A percentile compares a stretch with the other conserved stretches of the same genome.
Conservation (phyloP, 1,284 basidiomycete species). For the Malassezia cuniculi region DNA sequence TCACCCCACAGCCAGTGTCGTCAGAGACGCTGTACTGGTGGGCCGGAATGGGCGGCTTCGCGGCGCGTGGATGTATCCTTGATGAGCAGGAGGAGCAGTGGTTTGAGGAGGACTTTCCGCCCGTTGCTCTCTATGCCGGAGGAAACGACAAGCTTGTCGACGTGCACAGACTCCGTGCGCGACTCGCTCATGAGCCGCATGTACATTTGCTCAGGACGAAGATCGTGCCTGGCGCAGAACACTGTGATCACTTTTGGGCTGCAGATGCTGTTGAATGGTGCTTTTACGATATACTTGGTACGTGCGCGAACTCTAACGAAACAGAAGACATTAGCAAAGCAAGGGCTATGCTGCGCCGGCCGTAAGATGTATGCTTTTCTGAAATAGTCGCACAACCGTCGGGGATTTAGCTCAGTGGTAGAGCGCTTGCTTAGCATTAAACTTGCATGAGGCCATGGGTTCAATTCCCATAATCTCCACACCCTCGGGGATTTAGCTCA, state of each 20-base stretch:
- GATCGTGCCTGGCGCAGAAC: constrained; percentile 49
- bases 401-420: constrained; percentile 20
- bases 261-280: constrained; percentile 56
- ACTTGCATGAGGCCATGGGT: constrained; percentile 18
- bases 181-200: constrained; percentile 39
- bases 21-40: constrained; percentile 52
- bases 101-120: constrained; percentile 55
- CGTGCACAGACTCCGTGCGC: too few relatives aligned
- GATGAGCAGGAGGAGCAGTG: constrained; percentile 49
- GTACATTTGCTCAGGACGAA: constrained; percentile 51
- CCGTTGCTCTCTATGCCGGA: constrained; percentile 52
- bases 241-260: constrained; percentile 50
- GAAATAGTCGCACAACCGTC: too few relatives aligned
- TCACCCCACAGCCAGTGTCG: constrained; percentile 54
- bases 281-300: constrained; percentile 42
- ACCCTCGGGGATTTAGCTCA: too few relatives aligned
- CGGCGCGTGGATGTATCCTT: constrained; percentile 52
- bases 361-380: too few relatives aligned
- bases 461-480: constrained; percentile 20
- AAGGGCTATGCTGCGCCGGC: too few relatives aligned
- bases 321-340: constrained; percentile 28
- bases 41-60: constrained; percentile 55
- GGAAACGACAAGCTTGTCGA: constrained; percentile 41
- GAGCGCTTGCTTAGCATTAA: constrained; percentile 18
- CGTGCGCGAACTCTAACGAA: constrained; percentile 1